Conservation (phyloP, 2,329 filamentous ascomycete genomes). For the Xylariaceae sp. region DNA sequence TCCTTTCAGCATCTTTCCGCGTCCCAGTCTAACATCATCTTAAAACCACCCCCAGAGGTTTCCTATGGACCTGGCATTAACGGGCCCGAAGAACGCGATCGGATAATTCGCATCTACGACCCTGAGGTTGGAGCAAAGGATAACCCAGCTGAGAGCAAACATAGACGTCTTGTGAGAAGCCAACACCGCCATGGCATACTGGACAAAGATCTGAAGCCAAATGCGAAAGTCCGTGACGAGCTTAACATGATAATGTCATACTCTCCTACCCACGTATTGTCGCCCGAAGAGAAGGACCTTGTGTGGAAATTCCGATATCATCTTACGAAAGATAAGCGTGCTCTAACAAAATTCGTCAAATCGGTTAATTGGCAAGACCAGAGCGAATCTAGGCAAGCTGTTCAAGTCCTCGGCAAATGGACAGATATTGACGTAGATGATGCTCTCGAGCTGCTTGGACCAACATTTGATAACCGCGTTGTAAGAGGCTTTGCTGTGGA, state of each 20-base stretch:
- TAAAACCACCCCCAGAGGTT: conserved; percentile 82
- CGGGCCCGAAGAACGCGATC: conserved; percentile 53
- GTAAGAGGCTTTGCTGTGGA: conserved; percentile 94
- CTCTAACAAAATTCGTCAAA: conserved; percentile 95
- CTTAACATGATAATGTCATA: conserved; percentile 88
- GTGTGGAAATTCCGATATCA: conserved; percentile 98
- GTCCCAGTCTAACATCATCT: conserved; percentile 63
- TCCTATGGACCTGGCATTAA: conserved; percentile 88
- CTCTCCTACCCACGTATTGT: conserved; percentile 83
- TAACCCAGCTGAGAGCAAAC: conserved; percentile 93
- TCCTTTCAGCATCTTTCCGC: conserved; percentile 61
- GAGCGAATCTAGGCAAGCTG: conserved; percentile 80
- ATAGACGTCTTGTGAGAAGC: conserved; percentile 84
- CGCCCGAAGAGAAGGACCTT: conserved; percentile 87
- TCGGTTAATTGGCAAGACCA: conserved; percentile 91
- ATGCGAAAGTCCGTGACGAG: conserved; percentile 91
- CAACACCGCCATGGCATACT: conserved; percentile 86
- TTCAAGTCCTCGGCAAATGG: conserved; percentile 88
- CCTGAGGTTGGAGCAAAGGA: conserved; percentile 85
- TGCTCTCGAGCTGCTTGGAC: conserved; percentile 87
- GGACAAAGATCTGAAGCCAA: conserved; percentile 92
- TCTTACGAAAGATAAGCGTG: conserved; percentile 83
- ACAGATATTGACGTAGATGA: conserved; percentile 96
- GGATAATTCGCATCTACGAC: conserved; percentile 83
- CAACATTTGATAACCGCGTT: conserved; percentile 81